Evolutionary conservation across 106 monocot genomes (phyloP), one percentile per base, ranked within the genome.

Genomic region (Dendrobium chrysotoxum): DNA sequence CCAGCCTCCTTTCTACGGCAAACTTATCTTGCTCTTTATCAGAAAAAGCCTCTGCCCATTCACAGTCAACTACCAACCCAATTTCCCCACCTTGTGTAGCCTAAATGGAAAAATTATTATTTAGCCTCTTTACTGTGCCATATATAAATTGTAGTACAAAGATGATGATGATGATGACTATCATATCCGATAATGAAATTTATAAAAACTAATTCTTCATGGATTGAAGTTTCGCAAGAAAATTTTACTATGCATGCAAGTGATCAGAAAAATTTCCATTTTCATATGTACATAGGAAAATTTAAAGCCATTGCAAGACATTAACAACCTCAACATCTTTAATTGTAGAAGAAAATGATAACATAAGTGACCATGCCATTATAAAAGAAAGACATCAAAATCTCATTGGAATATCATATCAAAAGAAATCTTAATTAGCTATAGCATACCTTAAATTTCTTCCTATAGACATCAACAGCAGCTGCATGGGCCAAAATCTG

Each of bases 11-110:
- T 38, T 86, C 74, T 35, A 95, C 85, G 81, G 98, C 95, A 78
- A 81, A 42, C 72, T 88, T 86, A 80, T 98, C 95, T 80, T 98
- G 79, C 15, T 77, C 17, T 68, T 89, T 89, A 79, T 90, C 86
- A 75, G 98, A 92, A 86, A 86, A 92, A 26, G 98, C 76, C 77
- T 95, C 98, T 57, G 98, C 94, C 98, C 98, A 95, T 84, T 95
- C 98, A 86, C 92, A 92, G 78, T 95, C 98, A 76, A 98, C 79
- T 35, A 84, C 89, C 50, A 98, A 42, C 40, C 98, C 98, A 68
- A 98, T 87, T 84, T 95, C 82, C 85, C 98, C 98, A 84, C 91
- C 91, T 92, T 98, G 98, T 38, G 76, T 79, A 79, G 85, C 89
- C 98, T 98, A 80, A 0, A 75, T 44, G 35, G 38, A 75, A 39